Evolutionary conservation across 202 grass and related monocot species (phyloP).

Genomic region (Setaria italica): DNA sequence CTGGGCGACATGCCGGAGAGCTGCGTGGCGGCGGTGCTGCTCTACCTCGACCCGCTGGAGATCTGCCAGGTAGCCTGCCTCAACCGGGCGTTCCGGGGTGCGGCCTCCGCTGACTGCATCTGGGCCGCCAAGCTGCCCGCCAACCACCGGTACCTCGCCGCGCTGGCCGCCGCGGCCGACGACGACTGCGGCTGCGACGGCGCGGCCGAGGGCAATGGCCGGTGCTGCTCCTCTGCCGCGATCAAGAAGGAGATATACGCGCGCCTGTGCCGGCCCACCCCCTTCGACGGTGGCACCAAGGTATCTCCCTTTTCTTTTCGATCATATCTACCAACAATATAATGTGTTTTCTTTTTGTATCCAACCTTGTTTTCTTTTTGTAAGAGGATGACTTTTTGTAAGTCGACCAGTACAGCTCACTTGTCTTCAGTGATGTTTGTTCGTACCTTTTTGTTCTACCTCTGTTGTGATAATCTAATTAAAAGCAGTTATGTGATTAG

Average conservation of each 20-base stretch:
- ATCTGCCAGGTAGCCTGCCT: constrained; percentile 73
- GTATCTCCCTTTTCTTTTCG: constrained; percentile 23
- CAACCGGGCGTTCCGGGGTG: constrained; percentile 66
- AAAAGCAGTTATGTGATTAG: constrained; percentile 31
- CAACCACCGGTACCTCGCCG: constrained; percentile 66
- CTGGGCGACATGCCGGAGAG: constrained; percentile 84
- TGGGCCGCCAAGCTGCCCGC: constrained; percentile 68
- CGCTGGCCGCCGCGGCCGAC: constrained; percentile 55
- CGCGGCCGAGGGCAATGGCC: constrained; percentile 27
- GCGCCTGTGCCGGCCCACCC: constrained; percentile 62
- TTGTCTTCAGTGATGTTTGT: constrained; percentile 18
- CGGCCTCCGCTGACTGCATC: constrained; percentile 67
- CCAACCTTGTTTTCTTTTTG: neutral
- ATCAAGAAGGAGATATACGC: constrained; percentile 78
- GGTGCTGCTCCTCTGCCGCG: constrained; percentile 38
- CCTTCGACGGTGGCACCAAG: constrained; percentile 76
- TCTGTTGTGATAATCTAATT: constrained; percentile 33
- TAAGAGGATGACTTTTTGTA: neutral
- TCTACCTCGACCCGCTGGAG: constrained; percentile 77
- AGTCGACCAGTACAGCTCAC: too few relatives aligned
- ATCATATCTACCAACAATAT: neutral
- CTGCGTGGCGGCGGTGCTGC: constrained; percentile 73
- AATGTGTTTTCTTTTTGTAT: neutral
- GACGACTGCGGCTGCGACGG: constrained; percentile 40
- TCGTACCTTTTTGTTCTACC: neutral